Base-by-base conservation (phyloP, 495 filamentous ascomycete genomes). In the Podospora tetraspora region DNA sequence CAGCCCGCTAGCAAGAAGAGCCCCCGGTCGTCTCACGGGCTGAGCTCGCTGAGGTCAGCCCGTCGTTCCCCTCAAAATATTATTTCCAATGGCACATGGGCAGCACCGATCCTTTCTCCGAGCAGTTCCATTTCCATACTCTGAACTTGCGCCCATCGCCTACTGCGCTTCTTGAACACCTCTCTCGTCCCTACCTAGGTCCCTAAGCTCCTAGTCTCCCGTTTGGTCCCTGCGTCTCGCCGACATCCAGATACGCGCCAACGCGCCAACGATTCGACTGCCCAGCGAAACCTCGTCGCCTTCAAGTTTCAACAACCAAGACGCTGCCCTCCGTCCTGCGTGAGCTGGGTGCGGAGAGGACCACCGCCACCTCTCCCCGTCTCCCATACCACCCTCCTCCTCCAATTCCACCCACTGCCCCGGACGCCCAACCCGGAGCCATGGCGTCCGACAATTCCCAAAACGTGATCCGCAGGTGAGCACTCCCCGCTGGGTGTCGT, bases 381-480 rank as follows among this genome's bases (percentile, higher is more conserved):
- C 34, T 57, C 23, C 34, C 59, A 30, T 52, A 7, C 43, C 43
- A 3, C 8, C 19, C 43, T 52, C 19, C 19, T n/a, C 43, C n/a
- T 19, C 6, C 16, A 52, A n/a, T 52, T 52, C 19, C 6, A n/a
- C 43, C 19, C 2, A n/a, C 43, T n/a, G 43, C 43, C 43, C 59
- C 59, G 6, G 19, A 21, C 23, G 22, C 32, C 57, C 62, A 63
- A 63, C 67, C 61, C 61, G 67, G 19, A 32, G 67, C 62, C 71
- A 78, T 76, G 76, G 73, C 73, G 63, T 59, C 68, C 67, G 69
- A 57, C 74, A 72, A 68, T 68, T 59, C 71, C 68, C 68, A 70
- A 60, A 76, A 76, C 70, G 76, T 75, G 62, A 78, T 77, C 68
- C 75, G 75, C 73, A 77, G 76, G 75, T 77, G 70, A 68, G 74